These are phyloP conservation scores for Boletus sensibilis DNA, from an alignment of 768 basidiomycete genomes.

Conservation along the genomic window DNA sequence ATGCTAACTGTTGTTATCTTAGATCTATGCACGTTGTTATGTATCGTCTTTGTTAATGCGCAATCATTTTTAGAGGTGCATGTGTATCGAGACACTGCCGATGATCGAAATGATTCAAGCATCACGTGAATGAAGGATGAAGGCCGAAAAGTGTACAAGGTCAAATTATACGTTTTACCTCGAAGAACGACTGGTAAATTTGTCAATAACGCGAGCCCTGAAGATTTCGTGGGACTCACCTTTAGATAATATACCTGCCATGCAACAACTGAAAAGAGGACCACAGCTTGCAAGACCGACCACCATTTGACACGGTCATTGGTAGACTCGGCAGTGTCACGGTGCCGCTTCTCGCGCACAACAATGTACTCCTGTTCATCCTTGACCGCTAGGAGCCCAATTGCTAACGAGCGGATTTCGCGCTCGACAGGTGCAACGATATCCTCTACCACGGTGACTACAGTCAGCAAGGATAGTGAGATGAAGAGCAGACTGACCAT, in stretches of 20 bases:
- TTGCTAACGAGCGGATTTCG: constrained; percentile 84
- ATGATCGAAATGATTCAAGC: background rate
- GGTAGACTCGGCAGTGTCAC: constrained; percentile 91
- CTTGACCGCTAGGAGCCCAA: constrained; percentile 84
- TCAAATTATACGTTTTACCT: constrained; percentile 86
- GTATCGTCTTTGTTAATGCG: constrained; percentile 20
- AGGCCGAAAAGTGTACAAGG: constrained; percentile 3
- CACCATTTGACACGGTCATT: constrained; percentile 99
- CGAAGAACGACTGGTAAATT: constrained; percentile 71
- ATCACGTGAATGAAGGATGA: background rate
- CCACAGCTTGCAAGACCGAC: constrained; percentile 87
- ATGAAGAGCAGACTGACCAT: constrained; percentile 49
- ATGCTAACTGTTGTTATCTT: constrained; percentile 27
- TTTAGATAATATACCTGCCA: constrained; percentile 99
- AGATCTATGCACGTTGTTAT: constrained; percentile 28
- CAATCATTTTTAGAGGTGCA: constrained; percentile 1
- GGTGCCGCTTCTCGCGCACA: constrained; percentile 86
- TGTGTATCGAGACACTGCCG: background rate
- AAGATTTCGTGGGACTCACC: constrained; percentile 38
- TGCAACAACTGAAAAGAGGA: constrained; percentile 85
- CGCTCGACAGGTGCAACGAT: constrained; percentile 93
- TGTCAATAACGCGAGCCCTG: constrained; percentile 1
- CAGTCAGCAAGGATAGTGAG: background rate
- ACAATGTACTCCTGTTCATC: constrained; percentile 99
- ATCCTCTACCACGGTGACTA: constrained; percentile 43